Evolutionary conservation across 306 rosid genomes (phyloP), one percentile per base, ranked within the genome.

Genomic region (Corylus heterophylla): DNA sequence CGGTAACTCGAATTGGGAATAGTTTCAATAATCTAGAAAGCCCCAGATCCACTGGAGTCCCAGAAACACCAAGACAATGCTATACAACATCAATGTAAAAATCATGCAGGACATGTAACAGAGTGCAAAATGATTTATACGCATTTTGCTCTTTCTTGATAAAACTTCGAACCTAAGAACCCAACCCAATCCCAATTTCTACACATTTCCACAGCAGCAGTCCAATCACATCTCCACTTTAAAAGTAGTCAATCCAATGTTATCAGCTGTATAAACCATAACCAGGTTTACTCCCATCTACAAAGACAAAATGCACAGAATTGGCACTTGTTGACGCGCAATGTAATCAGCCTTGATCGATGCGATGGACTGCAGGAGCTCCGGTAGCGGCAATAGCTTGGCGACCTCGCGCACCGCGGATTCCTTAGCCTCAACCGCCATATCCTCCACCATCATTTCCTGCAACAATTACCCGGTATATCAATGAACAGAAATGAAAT

Each of bases 361-460:
- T 18, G 96, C 75, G 35, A 95, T 95, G 71, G 99, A 93, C 61
- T 86, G 99, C 11, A 95, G 90, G 59, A 92, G 99, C 85, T 95
- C 99, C 7, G 97, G 97, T 45, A 95, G 90, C 45, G 99, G 96
- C 56, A 95, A 82, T 25, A 91, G 96, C 88, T 95, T 95, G 6
- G 98, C 99, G 6, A 95, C 99, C 88, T 95, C 98, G 18, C 98
- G 90, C 55, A 95, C 97, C 39, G 99, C 92, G 4, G 98, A 91
- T 79, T 95, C 99, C 86, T 93, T 93, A 13, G 99, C 99, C 54
- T 95, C 99, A 52, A 95, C 85, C 0, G 97, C 96, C 55, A 95
- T 97, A 93, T 93, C 99, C 76, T 95, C 98, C 2, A 86, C 96
- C 98, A 91, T 92, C 99, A 95, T 89, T 71, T 80, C 54, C 54